Evolutionary conservation across 2,329 filamentous ascomycete genomes (phyloP).

Genomic region (Spiromastix sp.): DNA sequence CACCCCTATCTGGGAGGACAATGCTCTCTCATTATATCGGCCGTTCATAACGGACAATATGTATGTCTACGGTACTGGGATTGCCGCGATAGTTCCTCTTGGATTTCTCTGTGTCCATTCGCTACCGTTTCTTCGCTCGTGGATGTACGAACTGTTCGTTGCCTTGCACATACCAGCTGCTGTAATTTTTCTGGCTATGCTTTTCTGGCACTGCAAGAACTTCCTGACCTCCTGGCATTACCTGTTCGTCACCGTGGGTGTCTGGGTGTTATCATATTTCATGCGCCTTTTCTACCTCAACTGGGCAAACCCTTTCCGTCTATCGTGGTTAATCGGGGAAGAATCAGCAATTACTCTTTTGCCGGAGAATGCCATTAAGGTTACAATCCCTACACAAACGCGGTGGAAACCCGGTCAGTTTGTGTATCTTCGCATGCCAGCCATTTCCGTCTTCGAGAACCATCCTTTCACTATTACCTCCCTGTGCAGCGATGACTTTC

Average conservation of each 20-base stretch:
- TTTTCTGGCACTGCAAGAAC: slow-evolving; percentile 96
- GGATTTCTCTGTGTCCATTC: slow-evolving; percentile 78
- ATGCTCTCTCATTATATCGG: slow-evolving; percentile 59
- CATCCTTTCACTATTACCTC: slow-evolving; percentile 94
- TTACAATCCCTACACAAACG: slow-evolving; percentile 88
- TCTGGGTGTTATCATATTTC: slow-evolving; percentile 67
- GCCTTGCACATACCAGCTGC: slow-evolving; percentile 72
- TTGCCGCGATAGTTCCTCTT: slow-evolving; percentile 67
- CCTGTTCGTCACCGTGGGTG: slow-evolving; percentile 66
- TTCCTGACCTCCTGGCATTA: slow-evolving; percentile 86
- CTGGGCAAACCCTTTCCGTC: slow-evolving; percentile 70
- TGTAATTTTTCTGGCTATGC: slow-evolving; percentile 66
- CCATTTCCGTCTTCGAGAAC: slow-evolving; percentile 81
- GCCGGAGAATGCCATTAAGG: slow-evolving; percentile 88
- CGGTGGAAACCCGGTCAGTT: slow-evolving; percentile 91
- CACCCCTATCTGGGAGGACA: slow-evolving; percentile 75
- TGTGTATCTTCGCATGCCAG: slow-evolving; percentile 88
- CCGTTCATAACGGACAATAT: slow-evolving; percentile 52
- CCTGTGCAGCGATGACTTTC: slow-evolving; percentile 84
- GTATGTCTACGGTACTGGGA: slow-evolving; percentile 74
- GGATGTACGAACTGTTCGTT: slow-evolving; percentile 79
- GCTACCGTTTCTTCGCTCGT: slow-evolving; percentile 62
- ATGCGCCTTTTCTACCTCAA: slow-evolving; percentile 76
- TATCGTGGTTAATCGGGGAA: slow-evolving; percentile 79
- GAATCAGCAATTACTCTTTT: slow-evolving; percentile 83